A percentile compares a stretch with the other conserved stretches of the same genome.
These are phyloP conservation scores for Ceratocystis variospora DNA, from an alignment of 2,329 filamentous ascomycete species.

Conservation along the genomic window DNA sequence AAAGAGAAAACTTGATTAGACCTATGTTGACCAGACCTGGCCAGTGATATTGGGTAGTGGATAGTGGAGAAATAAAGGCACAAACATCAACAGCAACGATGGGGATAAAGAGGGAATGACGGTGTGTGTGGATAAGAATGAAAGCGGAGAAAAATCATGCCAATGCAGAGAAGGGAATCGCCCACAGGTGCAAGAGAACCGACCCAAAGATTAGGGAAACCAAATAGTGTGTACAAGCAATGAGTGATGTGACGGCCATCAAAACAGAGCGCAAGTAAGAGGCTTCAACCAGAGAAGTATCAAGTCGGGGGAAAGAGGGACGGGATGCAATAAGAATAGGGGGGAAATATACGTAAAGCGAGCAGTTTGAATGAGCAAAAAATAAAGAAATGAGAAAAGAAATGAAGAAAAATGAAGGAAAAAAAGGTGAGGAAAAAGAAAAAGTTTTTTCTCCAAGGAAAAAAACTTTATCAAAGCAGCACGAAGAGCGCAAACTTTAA, in stretches of 20 bases:
- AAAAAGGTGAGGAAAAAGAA: background rate
- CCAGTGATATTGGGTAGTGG: slow-evolving; percentile 21
- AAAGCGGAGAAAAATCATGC: too few relatives aligned
- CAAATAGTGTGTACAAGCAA: slow-evolving; percentile 9
- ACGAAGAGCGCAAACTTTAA: background rate
- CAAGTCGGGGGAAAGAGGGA: too few relatives aligned
- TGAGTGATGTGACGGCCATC: slow-evolving; percentile 8
- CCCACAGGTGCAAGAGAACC: slow-evolving; percentile 6
- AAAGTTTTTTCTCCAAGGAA: background rate
- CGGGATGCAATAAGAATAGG: background rate
- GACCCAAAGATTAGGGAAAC: slow-evolving; percentile 5
- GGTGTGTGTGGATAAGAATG: background rate
- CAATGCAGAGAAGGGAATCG: background rate
- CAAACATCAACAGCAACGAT: slow-evolving; percentile 22
- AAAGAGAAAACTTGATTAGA: slow-evolving; percentile 30
- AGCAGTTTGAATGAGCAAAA: background rate
- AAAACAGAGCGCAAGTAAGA: background rate
- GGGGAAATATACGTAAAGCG: background rate
- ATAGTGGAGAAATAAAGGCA: background rate
- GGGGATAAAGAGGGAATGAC: slow-evolving; percentile 11
- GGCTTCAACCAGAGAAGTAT: too few relatives aligned
- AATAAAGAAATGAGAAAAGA: background rate
- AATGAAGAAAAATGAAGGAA: background rate
- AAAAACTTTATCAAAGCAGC: background rate
- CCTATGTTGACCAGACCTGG: background rate